phyloP scores from a whole-genome alignment of 495 filamentous ascomycete species.

The Viridothelium virens region DNA sequence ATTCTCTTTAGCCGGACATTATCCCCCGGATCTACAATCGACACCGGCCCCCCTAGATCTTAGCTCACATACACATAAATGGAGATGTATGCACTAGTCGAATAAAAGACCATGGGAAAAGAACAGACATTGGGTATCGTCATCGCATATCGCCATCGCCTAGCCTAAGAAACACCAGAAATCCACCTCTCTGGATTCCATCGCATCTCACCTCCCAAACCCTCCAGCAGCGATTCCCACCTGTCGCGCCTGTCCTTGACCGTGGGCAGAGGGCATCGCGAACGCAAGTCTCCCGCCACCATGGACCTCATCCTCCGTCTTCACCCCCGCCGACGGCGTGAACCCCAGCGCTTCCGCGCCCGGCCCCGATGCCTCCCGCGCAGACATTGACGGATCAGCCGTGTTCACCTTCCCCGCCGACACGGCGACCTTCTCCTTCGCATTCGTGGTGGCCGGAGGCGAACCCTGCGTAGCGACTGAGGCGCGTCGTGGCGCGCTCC shows the following conservation, averaged over 20 bases:
- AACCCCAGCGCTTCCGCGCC: not conserved
- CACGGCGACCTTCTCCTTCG: not conserved
- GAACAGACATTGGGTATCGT: conserved; percentile 6
- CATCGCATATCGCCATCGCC: not conserved
- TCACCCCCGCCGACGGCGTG: not conserved
- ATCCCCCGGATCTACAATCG: not conserved
- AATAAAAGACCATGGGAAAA: not conserved
- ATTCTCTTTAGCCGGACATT: not conserved
- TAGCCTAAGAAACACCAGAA: not conserved
- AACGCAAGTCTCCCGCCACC: not conserved
- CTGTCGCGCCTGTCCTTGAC: not conserved
- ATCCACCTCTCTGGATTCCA: not conserved
- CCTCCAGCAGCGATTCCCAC: not conserved
- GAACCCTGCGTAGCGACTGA: not conserved
- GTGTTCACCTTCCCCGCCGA: not conserved
- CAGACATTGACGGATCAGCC: not conserved
- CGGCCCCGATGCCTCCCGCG: not conserved
- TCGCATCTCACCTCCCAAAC: not conserved
- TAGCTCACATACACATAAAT: not conserved
- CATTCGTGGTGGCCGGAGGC: not conserved
- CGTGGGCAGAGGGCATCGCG: not conserved
- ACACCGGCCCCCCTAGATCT: not conserved
- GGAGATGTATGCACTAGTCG: not conserved
- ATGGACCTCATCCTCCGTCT: conserved; percentile 7
- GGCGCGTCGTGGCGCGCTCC: too few species aligned